phyloP scores from a whole-genome alignment of 163 green algal species.

The Botryococcus braunii region DNA sequence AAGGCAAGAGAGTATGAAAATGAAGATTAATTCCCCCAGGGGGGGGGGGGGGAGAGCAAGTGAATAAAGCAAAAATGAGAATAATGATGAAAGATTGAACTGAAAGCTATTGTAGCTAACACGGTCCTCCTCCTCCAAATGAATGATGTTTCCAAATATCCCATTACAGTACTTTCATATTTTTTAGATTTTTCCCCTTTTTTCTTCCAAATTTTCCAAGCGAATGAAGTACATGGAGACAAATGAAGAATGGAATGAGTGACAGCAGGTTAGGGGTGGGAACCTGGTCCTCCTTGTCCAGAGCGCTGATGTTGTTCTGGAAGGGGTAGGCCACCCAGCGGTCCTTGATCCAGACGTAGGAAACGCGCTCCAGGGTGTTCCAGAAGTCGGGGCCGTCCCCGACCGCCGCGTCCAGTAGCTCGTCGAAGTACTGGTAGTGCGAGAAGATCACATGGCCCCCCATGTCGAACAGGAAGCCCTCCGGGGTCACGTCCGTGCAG shows the following conservation, averaged over 20 bases:
- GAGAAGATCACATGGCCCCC: conserved; percentile 88
- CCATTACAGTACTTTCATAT: not conserved
- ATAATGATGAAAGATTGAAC: too few relatives aligned
- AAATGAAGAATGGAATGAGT: conserved; percentile 4
- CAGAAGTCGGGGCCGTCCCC: conserved; percentile 43
- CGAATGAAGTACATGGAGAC: too few relatives aligned
- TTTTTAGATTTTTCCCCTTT: not conserved
- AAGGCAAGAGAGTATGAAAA: too few relatives aligned
- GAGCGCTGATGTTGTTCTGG: conserved; percentile 38
- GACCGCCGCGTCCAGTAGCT: conserved; percentile 58
- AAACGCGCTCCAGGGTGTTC: conserved; percentile 81
- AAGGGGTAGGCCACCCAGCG: conserved; percentile 89
- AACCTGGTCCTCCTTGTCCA: conserved; percentile 67
- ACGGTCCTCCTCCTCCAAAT: too few relatives aligned
- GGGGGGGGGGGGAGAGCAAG: too few relatives aligned
- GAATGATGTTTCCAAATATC: too few relatives aligned
- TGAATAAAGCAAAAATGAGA: too few relatives aligned
- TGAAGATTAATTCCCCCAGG: too few relatives aligned
- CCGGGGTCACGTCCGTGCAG: conserved; percentile 75
- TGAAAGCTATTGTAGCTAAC: too few relatives aligned
- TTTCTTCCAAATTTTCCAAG: too few relatives aligned
- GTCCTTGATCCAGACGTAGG: conserved; percentile 81
- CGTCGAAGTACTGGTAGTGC: conserved; percentile 91
- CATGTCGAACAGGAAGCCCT: conserved; percentile 93
- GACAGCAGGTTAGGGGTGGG: not conserved